Percentiles rank a stretch among this genome's conserved stretches.
Evolutionary conservation across 2,329 filamentous ascomycete genomes (phyloP).

Genomic region (Drechslera avenae): DNA sequence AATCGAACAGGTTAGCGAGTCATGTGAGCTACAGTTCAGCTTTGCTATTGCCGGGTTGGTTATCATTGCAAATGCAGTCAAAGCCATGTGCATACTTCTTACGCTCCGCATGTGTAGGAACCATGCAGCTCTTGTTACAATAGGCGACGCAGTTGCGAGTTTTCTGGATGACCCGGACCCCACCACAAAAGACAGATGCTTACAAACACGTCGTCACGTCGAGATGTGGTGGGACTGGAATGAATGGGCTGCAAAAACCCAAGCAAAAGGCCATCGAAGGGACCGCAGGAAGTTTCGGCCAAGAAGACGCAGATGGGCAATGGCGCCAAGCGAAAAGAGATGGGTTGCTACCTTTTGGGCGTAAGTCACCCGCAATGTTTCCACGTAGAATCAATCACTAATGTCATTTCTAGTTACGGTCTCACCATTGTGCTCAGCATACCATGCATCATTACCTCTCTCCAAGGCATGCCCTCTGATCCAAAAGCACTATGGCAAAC

Average conservation of each 20-base stretch:
- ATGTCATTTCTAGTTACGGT: not conserved
- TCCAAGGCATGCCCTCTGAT: conserved; percentile 11
- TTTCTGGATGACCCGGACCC: conserved; percentile 24
- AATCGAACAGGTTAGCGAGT: conserved; percentile 21
- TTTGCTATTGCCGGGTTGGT: conserved; percentile 26
- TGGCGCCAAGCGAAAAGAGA: not conserved
- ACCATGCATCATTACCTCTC: not conserved
- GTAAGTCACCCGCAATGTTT: not conserved
- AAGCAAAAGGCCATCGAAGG: not conserved
- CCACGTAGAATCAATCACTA: not conserved
- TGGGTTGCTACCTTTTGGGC: conserved; percentile 1
- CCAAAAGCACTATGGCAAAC: conserved; percentile 10
- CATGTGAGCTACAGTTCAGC: conserved; percentile 36
- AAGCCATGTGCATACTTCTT: conserved; percentile 12
- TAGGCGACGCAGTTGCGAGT: conserved; percentile 28
- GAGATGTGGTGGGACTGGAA: conserved; percentile 4
- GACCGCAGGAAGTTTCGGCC: not conserved
- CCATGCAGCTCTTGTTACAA: conserved; percentile 23
- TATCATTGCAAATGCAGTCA: conserved; percentile 14
- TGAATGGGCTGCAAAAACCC: not conserved
- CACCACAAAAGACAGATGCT: conserved; percentile 14
- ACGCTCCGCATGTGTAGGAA: conserved; percentile 14
- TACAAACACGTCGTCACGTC: conserved; percentile 3
- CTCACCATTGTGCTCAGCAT: conserved; percentile 1
- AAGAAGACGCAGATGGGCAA: not conserved